Base-by-base conservation (phyloP, 169 alveolate genomes). In the Plasmodium inui region DNA sequence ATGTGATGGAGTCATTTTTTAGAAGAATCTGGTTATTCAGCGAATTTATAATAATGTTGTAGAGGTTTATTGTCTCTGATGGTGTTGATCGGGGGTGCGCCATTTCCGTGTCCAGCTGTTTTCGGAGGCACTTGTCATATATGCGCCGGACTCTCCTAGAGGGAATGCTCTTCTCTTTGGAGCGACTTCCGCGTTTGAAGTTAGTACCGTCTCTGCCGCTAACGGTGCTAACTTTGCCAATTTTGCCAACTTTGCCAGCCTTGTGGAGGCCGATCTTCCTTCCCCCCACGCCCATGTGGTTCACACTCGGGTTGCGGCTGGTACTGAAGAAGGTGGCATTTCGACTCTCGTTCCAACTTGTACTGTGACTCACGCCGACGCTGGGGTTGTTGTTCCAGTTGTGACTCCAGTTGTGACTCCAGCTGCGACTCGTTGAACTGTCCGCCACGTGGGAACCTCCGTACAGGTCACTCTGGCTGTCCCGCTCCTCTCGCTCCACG, bases 61-160 rank as follows among this genome's bases (percentile, higher is more conserved):
- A 86, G 10, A 86, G 80, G 71, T 86, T 86, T 9, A 86, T 86
- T 30, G 93, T 86, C 55, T 86, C 93, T 32, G 93, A 86, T 28
- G 84, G 86, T 12, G 78, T 73, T 19, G 93, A 86, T 37, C 3
- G 32, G 6, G 41, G 12, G 9, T 74, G 39, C 28, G 44, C 30
- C 1, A 6, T 34, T 22, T 70, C 80, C n/a, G 39, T 44, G 61
- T 86, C 81, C 30, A 74, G 17, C 26, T 76, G 14, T 76, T 86
- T n/a, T 22, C 22, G 30, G 0, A 76, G 41, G 30, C 81, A 86
- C 44, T 76, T 76, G 19, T 86, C 10, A 17, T 74, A 74, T 28
- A 86, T 28, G 17, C 70, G 28, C 22, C 37, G 12, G 3, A 30
- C 32, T 22, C 17, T 10, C 50, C 37, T 26, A 10, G 70, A 19